These are phyloP conservation scores for Hebeloma cylindrosporum DNA, from an alignment of 768 basidiomycete genomes.

Conservation along the genomic window DNA sequence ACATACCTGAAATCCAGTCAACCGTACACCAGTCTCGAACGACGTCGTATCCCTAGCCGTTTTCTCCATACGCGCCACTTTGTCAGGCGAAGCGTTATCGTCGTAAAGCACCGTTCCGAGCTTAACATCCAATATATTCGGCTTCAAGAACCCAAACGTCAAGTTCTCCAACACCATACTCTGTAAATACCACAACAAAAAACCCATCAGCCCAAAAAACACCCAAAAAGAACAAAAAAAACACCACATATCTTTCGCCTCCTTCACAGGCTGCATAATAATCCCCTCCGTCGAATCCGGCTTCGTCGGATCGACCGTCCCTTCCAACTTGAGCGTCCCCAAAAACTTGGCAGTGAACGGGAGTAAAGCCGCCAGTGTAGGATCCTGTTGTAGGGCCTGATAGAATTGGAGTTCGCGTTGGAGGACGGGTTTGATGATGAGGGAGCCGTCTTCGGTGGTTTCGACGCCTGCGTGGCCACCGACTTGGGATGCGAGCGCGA, in stretches of 20 bases:
- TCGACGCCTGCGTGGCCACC: conserved; percentile 81
- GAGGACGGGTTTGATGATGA: conserved; percentile 79
- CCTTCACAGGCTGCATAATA: conserved; percentile 23
- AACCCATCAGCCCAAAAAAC: conserved; percentile 6
- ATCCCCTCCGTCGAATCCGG: conserved; percentile 24
- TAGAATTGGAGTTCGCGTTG: conserved; percentile 73
- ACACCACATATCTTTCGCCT: conserved; percentile 53
- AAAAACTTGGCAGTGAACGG: conserved; percentile 74
- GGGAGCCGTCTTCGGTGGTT: conserved; percentile 66
- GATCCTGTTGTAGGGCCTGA: conserved; percentile 45
- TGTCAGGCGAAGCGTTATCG: conserved; percentile 62
- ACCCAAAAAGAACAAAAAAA: neutral
- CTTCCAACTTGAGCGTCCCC: conserved; percentile 75
- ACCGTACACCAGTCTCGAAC: conserved; percentile 64
- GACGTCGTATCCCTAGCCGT: conserved; percentile 72
- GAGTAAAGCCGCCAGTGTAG: conserved; percentile 42
- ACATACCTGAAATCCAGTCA: conserved; percentile 88
- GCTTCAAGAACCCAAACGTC: conserved; percentile 67
- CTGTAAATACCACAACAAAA: conserved; percentile 39
- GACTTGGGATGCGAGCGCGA: conserved; percentile 60
- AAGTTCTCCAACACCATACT: conserved; percentile 87
- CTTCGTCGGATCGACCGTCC: conserved; percentile 46
- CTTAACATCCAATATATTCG: conserved; percentile 90
- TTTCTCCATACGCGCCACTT: conserved; percentile 74
- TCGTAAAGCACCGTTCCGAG: conserved; percentile 91